phyloP scores from a whole-genome alignment of 2,329 filamentous ascomycete genomes.

The Cordyceps tenuipes region DNA sequence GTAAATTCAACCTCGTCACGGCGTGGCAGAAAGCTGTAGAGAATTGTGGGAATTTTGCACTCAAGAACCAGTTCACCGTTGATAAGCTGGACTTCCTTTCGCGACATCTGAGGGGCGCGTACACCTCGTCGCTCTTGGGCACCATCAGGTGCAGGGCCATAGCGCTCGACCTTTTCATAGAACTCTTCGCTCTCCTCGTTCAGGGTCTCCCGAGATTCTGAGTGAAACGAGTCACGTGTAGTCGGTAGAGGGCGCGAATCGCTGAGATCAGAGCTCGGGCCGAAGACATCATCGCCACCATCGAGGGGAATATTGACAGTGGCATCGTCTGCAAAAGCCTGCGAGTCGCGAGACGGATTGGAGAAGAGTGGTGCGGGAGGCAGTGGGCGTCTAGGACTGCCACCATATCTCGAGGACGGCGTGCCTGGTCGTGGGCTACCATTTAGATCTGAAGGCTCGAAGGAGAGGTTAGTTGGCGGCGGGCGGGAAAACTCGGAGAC shows the following conservation, averaged over 20 bases:
- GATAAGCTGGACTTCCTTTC: slow-evolving; percentile 90
- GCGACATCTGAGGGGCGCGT: slow-evolving; percentile 77
- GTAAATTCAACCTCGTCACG: slow-evolving; percentile 95
- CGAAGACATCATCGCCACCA: slow-evolving; percentile 65
- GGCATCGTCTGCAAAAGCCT: slow-evolving; percentile 54
- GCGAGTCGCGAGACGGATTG: slow-evolving; percentile 39
- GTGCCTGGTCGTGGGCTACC: slow-evolving; percentile 86
- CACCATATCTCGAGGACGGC: slow-evolving; percentile 79
- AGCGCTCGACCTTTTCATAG: slow-evolving; percentile 63
- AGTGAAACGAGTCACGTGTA: slow-evolving; percentile 49
- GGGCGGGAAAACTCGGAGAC: slow-evolving; percentile 59
- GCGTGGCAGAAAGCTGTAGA: slow-evolving; percentile 92
- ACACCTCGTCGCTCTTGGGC: slow-evolving; percentile 84
- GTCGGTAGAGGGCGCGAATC: slow-evolving; percentile 42
- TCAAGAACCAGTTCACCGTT: slow-evolving; percentile 96
- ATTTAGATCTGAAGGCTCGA: slow-evolving; percentile 82
- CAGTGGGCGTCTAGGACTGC: slow-evolving; percentile 76
- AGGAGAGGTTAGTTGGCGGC: slow-evolving; percentile 61
- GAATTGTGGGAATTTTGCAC: slow-evolving; percentile 97
- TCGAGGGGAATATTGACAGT: slow-evolving; percentile 64
- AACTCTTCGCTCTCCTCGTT: slow-evolving; percentile 35
- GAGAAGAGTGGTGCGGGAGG: slow-evolving; percentile 84
- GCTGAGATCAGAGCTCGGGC: slow-evolving; percentile 46
- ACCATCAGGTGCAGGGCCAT: slow-evolving; percentile 78
- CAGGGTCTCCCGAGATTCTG: slow-evolving; percentile 45